Conservation (phyloP, 1,284 basidiomycete species). For the Cryptococcus neoformans region DNA sequence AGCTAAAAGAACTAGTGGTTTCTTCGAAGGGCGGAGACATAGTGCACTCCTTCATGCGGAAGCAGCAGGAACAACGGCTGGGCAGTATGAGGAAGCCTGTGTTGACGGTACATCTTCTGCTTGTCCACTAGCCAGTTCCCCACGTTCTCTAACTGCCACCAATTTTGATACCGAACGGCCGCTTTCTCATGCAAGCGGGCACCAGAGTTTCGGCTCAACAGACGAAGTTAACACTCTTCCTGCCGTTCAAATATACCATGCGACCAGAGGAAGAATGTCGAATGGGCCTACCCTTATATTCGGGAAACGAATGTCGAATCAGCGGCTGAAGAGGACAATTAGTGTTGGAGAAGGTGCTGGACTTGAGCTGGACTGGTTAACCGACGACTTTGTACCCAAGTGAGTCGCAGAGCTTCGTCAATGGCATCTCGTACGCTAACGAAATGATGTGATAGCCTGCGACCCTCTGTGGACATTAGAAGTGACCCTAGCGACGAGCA, state of each 20-base stretch:
- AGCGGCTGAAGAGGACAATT: not conserved
- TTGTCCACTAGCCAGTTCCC: too few species aligned
- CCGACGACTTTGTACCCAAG: constrained; percentile 25
- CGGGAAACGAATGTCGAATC: not conserved
- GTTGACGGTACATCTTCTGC: not conserved
- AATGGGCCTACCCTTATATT: constrained; percentile 24
- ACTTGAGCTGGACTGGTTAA: constrained; percentile 33
- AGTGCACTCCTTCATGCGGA: not conserved
- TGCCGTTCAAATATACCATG: constrained; percentile 20
- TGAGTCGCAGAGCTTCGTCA: constrained; percentile 8
- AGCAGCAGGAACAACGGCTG: not conserved
- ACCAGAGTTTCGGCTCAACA: not conserved
- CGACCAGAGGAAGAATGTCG: constrained; percentile 28
- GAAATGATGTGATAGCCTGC: constrained; percentile 7
- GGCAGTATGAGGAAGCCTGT: constrained; percentile 9
- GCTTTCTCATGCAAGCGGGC: not conserved
- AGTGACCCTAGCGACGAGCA: constrained; percentile 18
- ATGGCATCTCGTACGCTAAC: not conserved
- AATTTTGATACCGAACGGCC: too few species aligned
- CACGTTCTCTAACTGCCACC: too few species aligned
- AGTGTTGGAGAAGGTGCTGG: not conserved
- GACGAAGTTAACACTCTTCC: not conserved
- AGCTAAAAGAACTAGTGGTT: constrained; percentile 13
- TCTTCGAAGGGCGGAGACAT: constrained; percentile 4
- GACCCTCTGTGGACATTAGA: constrained; percentile 23